phyloP scores from a whole-genome alignment of 2,329 filamentous ascomycete species.

The Stemphylium lycopersici region DNA sequence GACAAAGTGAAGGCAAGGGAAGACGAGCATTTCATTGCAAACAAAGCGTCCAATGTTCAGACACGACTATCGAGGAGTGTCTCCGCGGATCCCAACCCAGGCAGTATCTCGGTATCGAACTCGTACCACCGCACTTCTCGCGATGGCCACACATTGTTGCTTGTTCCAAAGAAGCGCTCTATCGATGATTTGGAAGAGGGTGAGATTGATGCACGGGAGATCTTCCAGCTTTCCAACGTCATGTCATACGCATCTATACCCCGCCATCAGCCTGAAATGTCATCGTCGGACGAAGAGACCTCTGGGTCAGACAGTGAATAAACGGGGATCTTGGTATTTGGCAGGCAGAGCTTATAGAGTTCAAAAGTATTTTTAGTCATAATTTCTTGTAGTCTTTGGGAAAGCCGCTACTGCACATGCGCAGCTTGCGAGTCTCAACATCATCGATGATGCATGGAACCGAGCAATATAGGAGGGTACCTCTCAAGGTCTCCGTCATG shows the following conservation, averaged over 20 bases:
- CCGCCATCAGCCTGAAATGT: background rate
- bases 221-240: background rate
- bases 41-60: background rate
- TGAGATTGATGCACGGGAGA: background rate
- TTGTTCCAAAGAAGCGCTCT: background rate
- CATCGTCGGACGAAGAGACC: slow-evolving; percentile 3
- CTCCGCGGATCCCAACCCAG: background rate
- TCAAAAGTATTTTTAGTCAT: no score
- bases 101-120: background rate
- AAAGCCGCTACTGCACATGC: no score
- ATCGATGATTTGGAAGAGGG: background rate
- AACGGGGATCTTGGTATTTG: background rate
- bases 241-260: background rate
- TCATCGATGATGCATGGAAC: no score
- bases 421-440: no score
- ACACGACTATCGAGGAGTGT: background rate
- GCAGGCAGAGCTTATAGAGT: no score
- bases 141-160: background rate
- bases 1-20: background rate
- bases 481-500: no score
- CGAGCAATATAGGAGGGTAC: no score
- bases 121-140: background rate
- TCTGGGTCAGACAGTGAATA: slow-evolving; percentile 24
- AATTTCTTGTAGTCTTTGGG: no score
- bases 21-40: background rate